Evolutionary conservation across 495 filamentous ascomycete genomes (phyloP), one percentile per base, ranked within the genome.

Genomic region (Penicillium nucicola): DNA sequence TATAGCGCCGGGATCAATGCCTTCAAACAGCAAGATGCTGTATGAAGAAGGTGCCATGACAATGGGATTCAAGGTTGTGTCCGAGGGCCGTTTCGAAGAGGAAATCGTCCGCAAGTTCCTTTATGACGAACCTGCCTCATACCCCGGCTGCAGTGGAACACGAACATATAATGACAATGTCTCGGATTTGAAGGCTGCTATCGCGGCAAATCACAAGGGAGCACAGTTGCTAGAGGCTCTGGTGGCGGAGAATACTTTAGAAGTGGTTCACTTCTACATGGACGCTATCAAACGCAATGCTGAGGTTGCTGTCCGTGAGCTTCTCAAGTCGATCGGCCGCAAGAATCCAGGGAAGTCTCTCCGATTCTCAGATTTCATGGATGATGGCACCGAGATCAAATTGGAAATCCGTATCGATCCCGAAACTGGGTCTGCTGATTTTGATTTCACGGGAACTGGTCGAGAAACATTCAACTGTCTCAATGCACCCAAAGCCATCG

Each of bases 41-140:
- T 96, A 74, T 65, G 89, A 96, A 68, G 92, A 97, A 74, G 92
- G 92, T 8, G 90, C 91, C 0, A 80, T 89, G n/a, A 92, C 96
- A 57, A 87, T 89, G 62, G 85, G 83, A 11, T 90, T 95, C 67
- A 95, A 92, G 68, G 77, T 97, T 1, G 90, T 96, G 33, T 87
- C 81, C n/a, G 81, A 88, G 56, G 92, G 90, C 22, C 74, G 79
- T 20, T 96, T 97, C 70, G 80, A 93, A 64, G 92, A 96, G 58
- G 69, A 88, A 47, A 78, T 87, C 0, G 88, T 96, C 30, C 85
- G 78, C 4, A 82, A 93, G 53, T 77, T 95, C 4, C 78, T 96
- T 15, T 85, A 86, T 50, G 72, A 84, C 4, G 87, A 92, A 50
- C 92, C 92, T 8, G 90, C 87, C 2, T 74, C 86, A 44, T 88